phyloP scores from a whole-genome alignment of 2,329 filamentous ascomycete genomes.

The Claviceps fusiformis region DNA sequence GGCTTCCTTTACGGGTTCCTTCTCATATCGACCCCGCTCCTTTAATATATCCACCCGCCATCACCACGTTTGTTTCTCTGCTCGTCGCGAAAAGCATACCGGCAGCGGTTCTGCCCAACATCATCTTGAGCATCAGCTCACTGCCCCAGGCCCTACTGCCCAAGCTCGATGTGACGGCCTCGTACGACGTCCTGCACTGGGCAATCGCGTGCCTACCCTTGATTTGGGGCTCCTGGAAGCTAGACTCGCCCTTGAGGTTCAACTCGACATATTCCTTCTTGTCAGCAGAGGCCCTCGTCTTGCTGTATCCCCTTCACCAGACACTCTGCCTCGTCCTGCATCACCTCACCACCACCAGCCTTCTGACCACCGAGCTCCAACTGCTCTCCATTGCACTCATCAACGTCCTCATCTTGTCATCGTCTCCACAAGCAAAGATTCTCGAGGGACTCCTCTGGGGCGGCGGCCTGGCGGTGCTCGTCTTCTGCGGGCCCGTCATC shows the following conservation, averaged over 20 bases:
- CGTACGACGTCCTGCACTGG: constrained; percentile 66
- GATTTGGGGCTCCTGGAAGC: constrained; percentile 13
- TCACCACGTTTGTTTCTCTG: constrained; percentile 65
- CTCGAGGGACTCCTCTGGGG: constrained; percentile 76
- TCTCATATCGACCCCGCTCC: constrained; percentile 81
- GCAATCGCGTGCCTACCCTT: constrained; percentile 58
- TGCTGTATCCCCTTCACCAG: constrained; percentile 75
- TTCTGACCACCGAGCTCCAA: constrained; percentile 77
- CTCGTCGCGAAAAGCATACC: constrained; percentile 52
- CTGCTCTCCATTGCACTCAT: constrained; percentile 72
- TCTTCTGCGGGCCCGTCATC: constrained; percentile 61
- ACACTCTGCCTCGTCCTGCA: constrained; percentile 60
- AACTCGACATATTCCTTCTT: constrained; percentile 21
- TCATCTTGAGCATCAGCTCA: constrained; percentile 67
- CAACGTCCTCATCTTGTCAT: constrained; percentile 63
- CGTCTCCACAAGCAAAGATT: constrained; percentile 71
- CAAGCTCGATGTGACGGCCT: constrained; percentile 38
- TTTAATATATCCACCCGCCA: constrained; percentile 67
- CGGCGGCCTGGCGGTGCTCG: constrained; percentile 63
- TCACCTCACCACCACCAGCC: constrained; percentile 75
- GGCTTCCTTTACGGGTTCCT: constrained; percentile 43
- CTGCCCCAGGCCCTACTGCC: constrained; percentile 64
- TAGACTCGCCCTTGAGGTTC: constrained; percentile 24
- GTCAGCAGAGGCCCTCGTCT: constrained; percentile 40
- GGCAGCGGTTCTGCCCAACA: constrained; percentile 57